Evolutionary conservation across 331 rosid genomes (phyloP).

Genomic region (Telfairia occidentalis): DNA sequence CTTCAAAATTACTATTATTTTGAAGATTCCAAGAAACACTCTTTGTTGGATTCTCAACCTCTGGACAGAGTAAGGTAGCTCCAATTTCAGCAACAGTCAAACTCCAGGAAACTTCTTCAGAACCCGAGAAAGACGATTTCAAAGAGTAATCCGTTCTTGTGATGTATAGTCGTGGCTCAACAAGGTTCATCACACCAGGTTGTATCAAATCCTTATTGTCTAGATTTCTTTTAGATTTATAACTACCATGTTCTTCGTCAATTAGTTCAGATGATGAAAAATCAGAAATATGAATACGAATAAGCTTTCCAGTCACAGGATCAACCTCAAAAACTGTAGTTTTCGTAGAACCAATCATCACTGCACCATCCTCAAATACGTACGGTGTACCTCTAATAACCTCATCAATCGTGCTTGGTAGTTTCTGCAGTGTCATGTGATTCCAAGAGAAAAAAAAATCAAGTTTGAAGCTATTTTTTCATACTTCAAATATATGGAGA

Average conservation of each 20-base stretch:
- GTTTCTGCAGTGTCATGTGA: constrained; percentile 38
- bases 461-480: neutral
- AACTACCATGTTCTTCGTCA: constrained; percentile 5
- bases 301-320: constrained; percentile 41
- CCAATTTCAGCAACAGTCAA: constrained; percentile 51
- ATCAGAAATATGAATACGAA: constrained; percentile 26
- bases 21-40: constrained; percentile 21
- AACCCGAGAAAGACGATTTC: constrained; percentile 31
- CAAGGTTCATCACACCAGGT: constrained; percentile 20
- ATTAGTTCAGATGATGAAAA: constrained; percentile 22
- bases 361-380: constrained; percentile 53
- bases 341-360: constrained; percentile 59
- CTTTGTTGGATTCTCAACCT: constrained; percentile 21
- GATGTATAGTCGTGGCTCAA: constrained; percentile 34
- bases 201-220: constrained; percentile 25
- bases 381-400: constrained; percentile 43
- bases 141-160: constrained; percentile 50
- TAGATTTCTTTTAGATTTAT: neutral
- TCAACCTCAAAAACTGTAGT: constrained; percentile 54
- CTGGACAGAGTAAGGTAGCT: constrained; percentile 44
- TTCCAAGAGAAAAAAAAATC: neutral
- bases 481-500: neutral
- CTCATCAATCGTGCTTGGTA: constrained; percentile 39
- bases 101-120: constrained; percentile 50
- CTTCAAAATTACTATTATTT: constrained; percentile 23